Evolutionary conservation across 805 yeast genomes (phyloP).

Genomic region (Wickerhamomyces queroliae): DNA sequence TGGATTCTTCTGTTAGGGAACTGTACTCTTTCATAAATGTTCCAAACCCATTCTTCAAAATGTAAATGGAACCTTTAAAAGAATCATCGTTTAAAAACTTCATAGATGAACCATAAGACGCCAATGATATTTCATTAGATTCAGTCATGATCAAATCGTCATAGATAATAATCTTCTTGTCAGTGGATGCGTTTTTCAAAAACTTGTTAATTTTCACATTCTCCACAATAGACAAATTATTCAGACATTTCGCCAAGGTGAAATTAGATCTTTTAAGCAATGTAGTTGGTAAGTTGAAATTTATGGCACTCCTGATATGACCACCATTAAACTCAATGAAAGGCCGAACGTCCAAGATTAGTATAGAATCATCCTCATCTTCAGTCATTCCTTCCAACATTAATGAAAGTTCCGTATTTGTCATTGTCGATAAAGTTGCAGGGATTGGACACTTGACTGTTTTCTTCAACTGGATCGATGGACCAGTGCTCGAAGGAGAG

Average conservation of each 20-base stretch:
- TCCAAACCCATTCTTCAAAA: constrained; percentile 37
- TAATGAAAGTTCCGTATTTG: constrained; percentile 5
- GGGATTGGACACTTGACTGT: constrained; percentile 12
- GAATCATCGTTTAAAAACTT: constrained; percentile 37
- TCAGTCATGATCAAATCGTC: constrained; percentile 15
- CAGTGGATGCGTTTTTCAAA: constrained; percentile 17
- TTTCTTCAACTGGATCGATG: constrained; percentile 8
- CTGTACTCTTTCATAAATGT: constrained; percentile 27
- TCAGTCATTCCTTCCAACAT: constrained; percentile 1
- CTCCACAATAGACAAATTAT: constrained; percentile 52
- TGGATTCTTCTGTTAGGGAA: constrained; percentile 14
- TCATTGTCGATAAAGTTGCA: constrained; percentile 5
- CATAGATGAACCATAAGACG: constrained; percentile 39
- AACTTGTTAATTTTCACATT: constrained; percentile 34
- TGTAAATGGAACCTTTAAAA: constrained; percentile 36
- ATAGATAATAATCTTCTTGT: constrained; percentile 15
- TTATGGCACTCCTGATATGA: constrained; percentile 58
- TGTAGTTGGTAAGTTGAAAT: constrained; percentile 88
- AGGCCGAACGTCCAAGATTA: constrained; percentile 77
- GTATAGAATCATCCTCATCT: constrained; percentile 13
- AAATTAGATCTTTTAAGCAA: constrained; percentile 71
- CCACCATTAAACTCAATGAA: constrained; percentile 62
- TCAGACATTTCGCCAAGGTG: constrained; percentile 54
- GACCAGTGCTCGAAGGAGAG: neutral
- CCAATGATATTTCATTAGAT: constrained; percentile 25